These are phyloP conservation scores for Vachellia pachyceras DNA, from an alignment of 306 rosid species.

Conservation along the genomic window DNA sequence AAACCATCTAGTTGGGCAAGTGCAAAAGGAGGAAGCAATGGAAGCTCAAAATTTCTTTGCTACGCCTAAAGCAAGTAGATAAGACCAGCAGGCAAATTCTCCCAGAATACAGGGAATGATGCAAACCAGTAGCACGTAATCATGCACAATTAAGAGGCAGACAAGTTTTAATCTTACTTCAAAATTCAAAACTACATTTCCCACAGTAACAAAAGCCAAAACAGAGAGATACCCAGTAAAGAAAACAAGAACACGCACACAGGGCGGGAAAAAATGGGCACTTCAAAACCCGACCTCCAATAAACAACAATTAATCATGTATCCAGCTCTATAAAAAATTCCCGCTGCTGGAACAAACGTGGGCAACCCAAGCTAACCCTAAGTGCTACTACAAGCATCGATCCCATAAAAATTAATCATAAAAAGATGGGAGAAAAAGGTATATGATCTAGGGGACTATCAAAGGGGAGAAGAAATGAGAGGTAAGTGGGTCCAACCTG, in stretches of 20 bases:
- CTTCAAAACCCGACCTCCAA: not conserved
- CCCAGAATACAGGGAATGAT: constrained; percentile 4
- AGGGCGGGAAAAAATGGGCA: not conserved
- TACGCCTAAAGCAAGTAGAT: constrained; percentile 22
- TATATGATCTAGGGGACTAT: not conserved
- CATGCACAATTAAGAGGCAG: not conserved
- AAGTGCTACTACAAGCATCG: not conserved
- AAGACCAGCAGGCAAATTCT: constrained; percentile 15
- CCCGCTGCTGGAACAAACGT: not conserved
- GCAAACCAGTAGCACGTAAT: not conserved
- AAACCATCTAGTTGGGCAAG: constrained; percentile 19
- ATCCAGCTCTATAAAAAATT: not conserved
- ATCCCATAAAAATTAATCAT: not conserved
- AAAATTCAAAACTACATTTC: not conserved
- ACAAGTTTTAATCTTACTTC: not conserved
- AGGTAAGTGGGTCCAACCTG: constrained; percentile 62
- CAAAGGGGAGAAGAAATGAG: not conserved
- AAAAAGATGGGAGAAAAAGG: not conserved
- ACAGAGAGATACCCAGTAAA: not conserved
- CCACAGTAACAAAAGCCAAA: not conserved
- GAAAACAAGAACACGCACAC: not conserved
- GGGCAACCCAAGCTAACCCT: constrained; percentile 13
- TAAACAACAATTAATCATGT: not conserved
- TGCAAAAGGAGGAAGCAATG: constrained; percentile 17
- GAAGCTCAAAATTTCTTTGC: constrained; percentile 6